Conservation (phyloP, 345 rosid genomes). For the Luvunga scandens region DNA sequence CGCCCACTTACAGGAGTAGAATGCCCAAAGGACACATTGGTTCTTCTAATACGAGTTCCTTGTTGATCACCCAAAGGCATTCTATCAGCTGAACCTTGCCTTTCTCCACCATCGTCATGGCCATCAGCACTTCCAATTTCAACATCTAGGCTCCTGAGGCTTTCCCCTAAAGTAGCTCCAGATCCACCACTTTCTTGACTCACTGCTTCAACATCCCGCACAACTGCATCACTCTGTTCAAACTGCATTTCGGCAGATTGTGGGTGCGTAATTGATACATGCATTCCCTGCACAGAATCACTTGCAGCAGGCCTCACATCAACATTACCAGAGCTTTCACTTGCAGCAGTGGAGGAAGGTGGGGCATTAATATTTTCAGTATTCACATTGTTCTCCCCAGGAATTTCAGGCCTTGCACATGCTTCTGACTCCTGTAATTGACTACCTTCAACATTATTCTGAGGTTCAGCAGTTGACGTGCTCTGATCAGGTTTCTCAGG, state of each 20-base stretch:
- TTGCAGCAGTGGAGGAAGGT: slow-evolving; percentile 39
- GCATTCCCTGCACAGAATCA: slow-evolving; percentile 39
- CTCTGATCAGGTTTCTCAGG: slow-evolving; percentile 63
- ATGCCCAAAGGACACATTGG: slow-evolving; percentile 53
- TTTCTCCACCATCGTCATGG: slow-evolving; percentile 92
- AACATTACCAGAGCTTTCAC: slow-evolving; percentile 43
- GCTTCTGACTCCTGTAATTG: slow-evolving; percentile 45
- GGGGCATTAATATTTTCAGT: slow-evolving; percentile 42
- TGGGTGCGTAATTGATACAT: slow-evolving; percentile 36
- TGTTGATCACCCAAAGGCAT: slow-evolving; percentile 52
- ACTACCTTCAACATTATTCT: slow-evolving; percentile 39
- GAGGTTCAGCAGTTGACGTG: slow-evolving; percentile 41
- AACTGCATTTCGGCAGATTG: slow-evolving; percentile 85
- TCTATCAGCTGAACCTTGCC: slow-evolving; percentile 73
- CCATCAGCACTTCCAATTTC: slow-evolving; percentile 99
- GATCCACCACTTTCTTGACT: slow-evolving; percentile 97
- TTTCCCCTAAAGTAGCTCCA: slow-evolving; percentile 95
- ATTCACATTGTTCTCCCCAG: slow-evolving; percentile 45
- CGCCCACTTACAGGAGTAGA: slow-evolving; percentile 53
- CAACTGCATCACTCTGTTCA: slow-evolving; percentile 79
- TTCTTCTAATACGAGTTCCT: slow-evolving; percentile 65
- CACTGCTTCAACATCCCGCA: slow-evolving; percentile 90
- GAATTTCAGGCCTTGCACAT: slow-evolving; percentile 39
- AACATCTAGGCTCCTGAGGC: slow-evolving; percentile 95
- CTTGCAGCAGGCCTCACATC: slow-evolving; percentile 42